These are phyloP conservation scores for Auricularia auricula-judae DNA, from an alignment of 768 basidiomycete genomes.

Conservation along the genomic window DNA sequence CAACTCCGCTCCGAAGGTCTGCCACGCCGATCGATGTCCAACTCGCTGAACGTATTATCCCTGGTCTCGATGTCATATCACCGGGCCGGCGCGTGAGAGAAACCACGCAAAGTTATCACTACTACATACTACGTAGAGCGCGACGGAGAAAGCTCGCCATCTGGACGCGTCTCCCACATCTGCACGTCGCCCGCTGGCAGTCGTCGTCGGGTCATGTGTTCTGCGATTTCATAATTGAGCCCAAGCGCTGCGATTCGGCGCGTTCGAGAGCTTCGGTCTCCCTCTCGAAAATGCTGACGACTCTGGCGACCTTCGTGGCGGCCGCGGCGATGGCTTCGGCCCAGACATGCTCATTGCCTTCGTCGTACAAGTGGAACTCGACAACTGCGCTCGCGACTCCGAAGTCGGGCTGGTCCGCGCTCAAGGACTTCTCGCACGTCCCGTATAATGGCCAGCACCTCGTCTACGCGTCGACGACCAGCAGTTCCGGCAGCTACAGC, in stretches of 20 bases:
- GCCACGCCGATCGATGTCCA: no score
- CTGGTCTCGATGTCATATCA: no score
- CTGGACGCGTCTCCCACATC: neutral
- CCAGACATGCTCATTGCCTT: neutral
- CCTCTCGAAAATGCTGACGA: neutral
- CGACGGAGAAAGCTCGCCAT: neutral
- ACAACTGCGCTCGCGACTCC: neutral
- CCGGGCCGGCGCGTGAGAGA: no score
- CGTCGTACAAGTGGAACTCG: neutral
- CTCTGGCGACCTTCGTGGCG: neutral
- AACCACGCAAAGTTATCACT: neutral
- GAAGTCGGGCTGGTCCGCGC: neutral
- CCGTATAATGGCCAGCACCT: neutral
- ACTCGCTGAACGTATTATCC: no score
- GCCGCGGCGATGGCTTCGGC: neutral
- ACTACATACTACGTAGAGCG: neutral
- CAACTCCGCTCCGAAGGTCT: no score
- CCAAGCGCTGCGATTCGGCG: neutral
- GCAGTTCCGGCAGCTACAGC: neutral
- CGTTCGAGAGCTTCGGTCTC: neutral
- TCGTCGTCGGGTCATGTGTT: neutral
- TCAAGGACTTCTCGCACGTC: neutral
- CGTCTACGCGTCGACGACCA: neutral
- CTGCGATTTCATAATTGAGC: neutral
- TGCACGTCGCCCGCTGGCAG: neutral